Percentiles rank a stretch among this genome's conserved stretches.
Conservation (phyloP, 257 asterid species). For the Nicotiana tabacum region DNA sequence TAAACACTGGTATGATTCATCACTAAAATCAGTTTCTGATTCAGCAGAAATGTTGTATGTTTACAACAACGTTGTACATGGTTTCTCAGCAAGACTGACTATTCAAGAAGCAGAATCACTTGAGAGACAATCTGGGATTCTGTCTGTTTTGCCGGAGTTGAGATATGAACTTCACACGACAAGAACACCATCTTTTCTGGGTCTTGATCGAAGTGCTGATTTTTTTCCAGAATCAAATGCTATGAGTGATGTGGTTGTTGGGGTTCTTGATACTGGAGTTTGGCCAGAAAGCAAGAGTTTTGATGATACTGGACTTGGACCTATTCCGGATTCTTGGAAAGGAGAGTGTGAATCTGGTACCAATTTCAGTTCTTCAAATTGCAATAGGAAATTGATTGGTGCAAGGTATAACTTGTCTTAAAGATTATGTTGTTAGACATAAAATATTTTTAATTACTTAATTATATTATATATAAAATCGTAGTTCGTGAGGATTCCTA, state of each 20-base stretch:
- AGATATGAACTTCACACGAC: constrained; percentile 51
- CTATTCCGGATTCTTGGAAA: constrained; percentile 47
- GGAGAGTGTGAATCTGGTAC: constrained; percentile 52
- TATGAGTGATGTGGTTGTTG: constrained; percentile 9
- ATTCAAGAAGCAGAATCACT: constrained; percentile 35
- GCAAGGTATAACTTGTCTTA: background rate
- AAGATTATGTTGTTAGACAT: background rate
- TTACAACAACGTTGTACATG: constrained; percentile 38
- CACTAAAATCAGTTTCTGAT: constrained; percentile 36
- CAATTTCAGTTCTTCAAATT: constrained; percentile 39
- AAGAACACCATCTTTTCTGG: constrained; percentile 49
- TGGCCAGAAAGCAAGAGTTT: constrained; percentile 59
- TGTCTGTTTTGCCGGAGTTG: constrained; percentile 44
- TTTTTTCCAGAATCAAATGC: constrained; percentile 7
- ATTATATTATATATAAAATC: background rate
- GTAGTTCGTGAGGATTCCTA: background rate
- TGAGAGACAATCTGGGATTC: constrained; percentile 35
- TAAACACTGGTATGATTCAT: constrained; percentile 51
- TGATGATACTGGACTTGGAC: constrained; percentile 40
- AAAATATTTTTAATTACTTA: background rate
- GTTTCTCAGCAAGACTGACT: constrained; percentile 42
- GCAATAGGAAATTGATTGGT: constrained; percentile 40
- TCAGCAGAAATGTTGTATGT: constrained; percentile 34
- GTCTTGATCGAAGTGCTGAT: constrained; percentile 26
- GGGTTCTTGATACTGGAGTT: constrained; percentile 32